Base-by-base conservation (phyloP, 306 rosid genomes). In the Mucuna pruriens region DNA sequence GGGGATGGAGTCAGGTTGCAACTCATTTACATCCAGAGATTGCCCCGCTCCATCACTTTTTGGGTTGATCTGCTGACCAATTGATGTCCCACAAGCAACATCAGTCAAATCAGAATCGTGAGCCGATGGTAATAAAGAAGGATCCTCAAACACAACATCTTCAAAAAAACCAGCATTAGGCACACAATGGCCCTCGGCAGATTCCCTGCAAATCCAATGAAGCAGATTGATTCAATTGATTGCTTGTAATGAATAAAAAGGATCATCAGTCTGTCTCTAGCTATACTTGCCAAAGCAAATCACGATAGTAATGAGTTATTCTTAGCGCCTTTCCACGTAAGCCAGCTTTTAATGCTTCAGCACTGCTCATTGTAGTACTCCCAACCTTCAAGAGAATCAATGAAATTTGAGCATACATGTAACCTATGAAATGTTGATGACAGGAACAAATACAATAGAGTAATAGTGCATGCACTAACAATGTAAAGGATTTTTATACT, bases 111-210 rank as follows among this genome's bases (percentile, higher is more conserved):
- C 85, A 66, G 87, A 80, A 73, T 85, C 69, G 40, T 89, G 90
- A 25, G 81, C 57, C 4, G 87, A 74, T 45, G 38, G 31, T 45
- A 85, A 82, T 39, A 85, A 78, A 40, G 93, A 84, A 76, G 99
- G 98, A 88, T 93, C 95, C 84, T 86, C 97, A 76, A 84, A 86
- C 82, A 93, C 98, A 69, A 60, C 94, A 90, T 95, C 97, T 85
- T 91, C 94, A 7, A 82, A 81, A 84, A 95, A 95, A 15, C 98
- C 99, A 9, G 83, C 95, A 86, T 95, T 95, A n/a, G 98, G 99
- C 75, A 95, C 99, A 71, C 65, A 87, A 52, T 67, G 69, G 64
- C 89, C 89, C 80, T 95, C 99, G 10, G 79, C 90, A 11, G 96
- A 88, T 82, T 88, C 97, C 98, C 98, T 95, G 90, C 38, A 63